These are phyloP conservation scores for Epithele typhae DNA, from an alignment of 768 basidiomycete genomes.

Conservation along the genomic window DNA sequence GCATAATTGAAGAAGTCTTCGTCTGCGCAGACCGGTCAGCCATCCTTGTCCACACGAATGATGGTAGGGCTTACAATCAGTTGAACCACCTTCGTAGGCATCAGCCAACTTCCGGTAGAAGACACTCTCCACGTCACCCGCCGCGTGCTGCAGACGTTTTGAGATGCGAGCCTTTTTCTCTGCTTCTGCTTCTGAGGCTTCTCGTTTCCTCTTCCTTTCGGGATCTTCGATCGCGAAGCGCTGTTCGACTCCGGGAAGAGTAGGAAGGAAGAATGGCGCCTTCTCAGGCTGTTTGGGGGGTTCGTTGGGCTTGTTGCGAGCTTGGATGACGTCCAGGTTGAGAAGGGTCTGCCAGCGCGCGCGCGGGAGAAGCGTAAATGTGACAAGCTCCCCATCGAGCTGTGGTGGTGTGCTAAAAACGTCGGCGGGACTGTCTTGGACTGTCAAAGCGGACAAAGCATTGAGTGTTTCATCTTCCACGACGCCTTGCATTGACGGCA, in stretches of 20 bases:
- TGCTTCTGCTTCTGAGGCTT: conserved; percentile 21
- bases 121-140: conserved; percentile 54
- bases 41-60: neutral
- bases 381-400: conserved; percentile 86
- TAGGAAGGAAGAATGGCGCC: conserved; percentile 96
- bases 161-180: conserved; percentile 26
- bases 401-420: conserved; percentile 85
- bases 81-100: conserved; percentile 42
- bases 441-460: conserved; percentile 56
- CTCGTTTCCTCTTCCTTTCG: conserved; percentile 23
- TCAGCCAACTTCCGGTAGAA: conserved; percentile 67
- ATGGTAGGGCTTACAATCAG: conserved; percentile 41
- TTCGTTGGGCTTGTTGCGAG: conserved; percentile 96
- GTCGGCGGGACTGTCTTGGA: conserved; percentile 58
- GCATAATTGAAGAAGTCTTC: conserved; percentile 80
- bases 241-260: conserved; percentile 80
- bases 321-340: conserved; percentile 93
- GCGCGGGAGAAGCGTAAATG: conserved; percentile 86
- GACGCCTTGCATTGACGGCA: conserved; percentile 83
- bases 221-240: conserved; percentile 58
- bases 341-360: conserved; percentile 96
- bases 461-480: conserved; percentile 81
- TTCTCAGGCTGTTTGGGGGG: conserved; percentile 92
- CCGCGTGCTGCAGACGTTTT: conserved; percentile 48
- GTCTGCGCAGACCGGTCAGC: conserved; percentile 37